Base-by-base conservation (phyloP, 352 stramenopile species). In the Aphanomyces cochlioides region DNA sequence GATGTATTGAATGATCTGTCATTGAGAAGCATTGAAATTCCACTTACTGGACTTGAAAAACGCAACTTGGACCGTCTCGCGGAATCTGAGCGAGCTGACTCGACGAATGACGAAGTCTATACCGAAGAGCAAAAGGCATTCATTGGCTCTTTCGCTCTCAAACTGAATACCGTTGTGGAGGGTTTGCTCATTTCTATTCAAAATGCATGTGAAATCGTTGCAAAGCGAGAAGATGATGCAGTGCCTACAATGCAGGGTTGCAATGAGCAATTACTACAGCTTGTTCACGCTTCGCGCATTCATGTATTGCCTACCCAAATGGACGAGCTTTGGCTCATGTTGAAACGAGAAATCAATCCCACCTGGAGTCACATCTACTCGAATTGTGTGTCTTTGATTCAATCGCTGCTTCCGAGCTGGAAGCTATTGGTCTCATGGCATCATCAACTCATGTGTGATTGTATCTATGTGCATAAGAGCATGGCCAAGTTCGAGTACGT, bases 401-500 rank as follows among this genome's bases (percentile, higher is more conserved):
- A 90, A 47, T 72, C 67, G 6, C 78, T 95, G 15, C 80, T 92
- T 56, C 73, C 80, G n/a, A 85, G 77, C 40, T 64, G 93, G 21
- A 10, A 83, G 34, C 78, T 92, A 63, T 64, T 96, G 21, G 54
- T 70, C 28, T 15, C 84, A 82, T 66, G 85, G 77, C 38, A 92
- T 92, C 56, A 94, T 4, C 88, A 96, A 64, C 65, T 95, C 15
- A 67, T 96, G 5, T 74, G 86, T 47, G 86, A 96, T 69, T 77
- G 90, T 54, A 72, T 96, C 1, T 85, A 92, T 36, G 81, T 83
- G 1, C 90, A 98, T 79, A 93, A 96, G 70, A 90, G 88, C 72
- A 88, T 96, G 50, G 85, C 89, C 37, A 99, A 99, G 78, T 75
- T 99, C 3, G 77, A 97, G 56, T 99, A 98, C 73, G 84, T 99